A percentile compares a stretch with the other conserved stretches of the same genome.
Conservation (phyloP, 371 early-diverging fungal species). For the Rhizomucor pusillus region DNA sequence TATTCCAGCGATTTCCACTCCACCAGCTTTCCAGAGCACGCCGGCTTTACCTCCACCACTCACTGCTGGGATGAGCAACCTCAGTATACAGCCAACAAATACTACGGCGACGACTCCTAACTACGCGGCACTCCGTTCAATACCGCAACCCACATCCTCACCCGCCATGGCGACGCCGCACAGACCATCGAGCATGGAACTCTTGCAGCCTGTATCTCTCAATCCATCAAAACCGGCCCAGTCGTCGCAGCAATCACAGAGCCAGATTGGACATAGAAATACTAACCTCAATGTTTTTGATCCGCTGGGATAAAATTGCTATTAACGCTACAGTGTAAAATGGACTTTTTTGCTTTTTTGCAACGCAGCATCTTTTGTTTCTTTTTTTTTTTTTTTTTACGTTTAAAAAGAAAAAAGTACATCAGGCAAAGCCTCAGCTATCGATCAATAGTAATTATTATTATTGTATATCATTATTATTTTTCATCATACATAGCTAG, state of each 20-base stretch:
- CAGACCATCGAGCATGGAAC: conserved; percentile 22
- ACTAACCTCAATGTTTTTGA: not conserved
- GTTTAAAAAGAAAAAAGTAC: too few relatives aligned
- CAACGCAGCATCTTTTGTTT: too few relatives aligned
- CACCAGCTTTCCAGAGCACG: conserved; percentile 2
- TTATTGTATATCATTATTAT: too few relatives aligned
- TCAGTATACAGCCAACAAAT: conserved; percentile 1
- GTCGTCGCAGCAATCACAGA: not conserved
- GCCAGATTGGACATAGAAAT: not conserved
- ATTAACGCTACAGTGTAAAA: too few relatives aligned
- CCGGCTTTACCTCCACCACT: conserved; percentile 14
- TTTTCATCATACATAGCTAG: too few relatives aligned
- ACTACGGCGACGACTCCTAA: conserved; percentile 7
- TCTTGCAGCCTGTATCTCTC: conserved; percentile 23
- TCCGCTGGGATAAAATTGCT: too few relatives aligned
- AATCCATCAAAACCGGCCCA: not conserved
- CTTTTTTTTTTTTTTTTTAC: too few relatives aligned
- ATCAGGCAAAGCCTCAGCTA: too few relatives aligned
- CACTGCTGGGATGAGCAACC: conserved; percentile 4
- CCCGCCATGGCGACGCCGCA: conserved; percentile 6
- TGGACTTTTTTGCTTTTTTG: too few relatives aligned
- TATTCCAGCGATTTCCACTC: conserved; percentile 4
- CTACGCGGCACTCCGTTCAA: conserved; percentile 14
- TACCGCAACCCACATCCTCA: conserved; percentile 6
- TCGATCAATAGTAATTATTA: too few relatives aligned